These are phyloP conservation scores for Solanum dulcamara DNA, from an alignment of 257 asterid species.

Conservation along the genomic window DNA sequence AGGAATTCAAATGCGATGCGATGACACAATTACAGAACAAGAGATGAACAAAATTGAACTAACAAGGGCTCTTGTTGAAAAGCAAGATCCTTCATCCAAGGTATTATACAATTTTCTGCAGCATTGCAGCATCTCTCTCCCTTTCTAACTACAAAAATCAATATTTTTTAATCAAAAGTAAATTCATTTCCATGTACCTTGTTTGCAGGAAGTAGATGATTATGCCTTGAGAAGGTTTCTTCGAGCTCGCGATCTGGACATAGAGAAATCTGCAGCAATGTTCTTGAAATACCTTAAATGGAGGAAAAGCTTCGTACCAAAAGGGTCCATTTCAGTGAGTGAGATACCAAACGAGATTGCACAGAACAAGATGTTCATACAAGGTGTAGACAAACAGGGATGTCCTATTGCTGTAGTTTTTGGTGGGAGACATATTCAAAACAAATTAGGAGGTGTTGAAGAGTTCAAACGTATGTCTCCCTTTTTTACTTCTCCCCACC, in stretches of 20 bases:
- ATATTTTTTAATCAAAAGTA: background rate
- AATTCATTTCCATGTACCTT: background rate
- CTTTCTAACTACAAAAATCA: background rate
- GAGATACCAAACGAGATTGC: conserved; percentile 49
- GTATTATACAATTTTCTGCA: conserved; percentile 8
- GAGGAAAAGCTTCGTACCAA: conserved; percentile 52
- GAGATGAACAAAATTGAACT: conserved; percentile 26
- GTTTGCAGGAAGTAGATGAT: conserved; percentile 56
- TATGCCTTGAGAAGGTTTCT: conserved; percentile 61
- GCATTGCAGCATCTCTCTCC: background rate
- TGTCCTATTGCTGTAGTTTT: conserved; percentile 52
- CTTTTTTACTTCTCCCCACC: background rate
- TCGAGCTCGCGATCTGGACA: conserved; percentile 50
- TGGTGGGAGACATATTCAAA: conserved; percentile 43
- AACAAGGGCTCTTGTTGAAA: conserved; percentile 37
- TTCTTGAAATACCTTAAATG: conserved; percentile 41
- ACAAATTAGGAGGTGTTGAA: conserved; percentile 42
- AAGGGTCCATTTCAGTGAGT: conserved; percentile 30
- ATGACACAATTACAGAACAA: conserved; percentile 1
- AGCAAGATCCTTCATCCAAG: conserved; percentile 52
- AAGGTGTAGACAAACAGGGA: conserved; percentile 61
- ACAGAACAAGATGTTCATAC: conserved; percentile 59
- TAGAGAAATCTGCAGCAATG: conserved; percentile 54
- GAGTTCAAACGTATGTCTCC: conserved; percentile 59
- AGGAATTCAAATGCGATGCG: background rate